Conservation (phyloP, 768 basidiomycete species). For the Albatrellus ellisii region DNA sequence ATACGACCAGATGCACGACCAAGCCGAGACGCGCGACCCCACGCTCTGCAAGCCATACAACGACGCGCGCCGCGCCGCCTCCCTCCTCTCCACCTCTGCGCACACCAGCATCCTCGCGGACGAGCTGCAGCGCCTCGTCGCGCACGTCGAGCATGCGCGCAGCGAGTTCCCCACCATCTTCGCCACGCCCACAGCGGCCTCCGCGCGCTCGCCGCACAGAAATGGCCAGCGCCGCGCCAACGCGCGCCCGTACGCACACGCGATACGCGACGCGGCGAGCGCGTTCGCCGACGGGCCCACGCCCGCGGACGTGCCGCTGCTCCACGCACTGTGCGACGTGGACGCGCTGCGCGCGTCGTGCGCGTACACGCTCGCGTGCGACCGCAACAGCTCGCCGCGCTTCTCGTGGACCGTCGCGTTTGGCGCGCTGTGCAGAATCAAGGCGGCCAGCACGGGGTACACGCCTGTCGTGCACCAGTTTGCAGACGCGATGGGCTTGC, state of each 20-base stretch:
- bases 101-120: not conserved
- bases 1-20: not conserved
- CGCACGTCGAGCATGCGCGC: not conserved
- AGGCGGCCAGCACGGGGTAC: constrained; percentile 2
- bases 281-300: constrained; percentile 5
- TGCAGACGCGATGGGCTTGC: not conserved
- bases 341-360: constrained; percentile 7
- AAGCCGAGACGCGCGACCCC: not conserved
- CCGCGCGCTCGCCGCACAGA: not conserved
- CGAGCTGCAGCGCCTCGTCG: not conserved
- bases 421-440: constrained; percentile 6
- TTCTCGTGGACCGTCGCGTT: constrained; percentile 9
- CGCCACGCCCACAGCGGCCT: not conserved
- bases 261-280: not conserved
- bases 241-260: not conserved
- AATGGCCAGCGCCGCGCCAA: not conserved
- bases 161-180: not conserved
- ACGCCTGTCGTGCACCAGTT: not conserved
- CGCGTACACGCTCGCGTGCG: not conserved
- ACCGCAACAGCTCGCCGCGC: not conserved
- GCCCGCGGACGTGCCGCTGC: constrained; percentile 1
- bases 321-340: constrained; percentile 6
- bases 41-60: not conserved
- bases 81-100: not conserved
- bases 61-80: not conserved